Evolutionary conservation across 331 rosid genomes (phyloP).

Genomic region (Malus hybrid): DNA sequence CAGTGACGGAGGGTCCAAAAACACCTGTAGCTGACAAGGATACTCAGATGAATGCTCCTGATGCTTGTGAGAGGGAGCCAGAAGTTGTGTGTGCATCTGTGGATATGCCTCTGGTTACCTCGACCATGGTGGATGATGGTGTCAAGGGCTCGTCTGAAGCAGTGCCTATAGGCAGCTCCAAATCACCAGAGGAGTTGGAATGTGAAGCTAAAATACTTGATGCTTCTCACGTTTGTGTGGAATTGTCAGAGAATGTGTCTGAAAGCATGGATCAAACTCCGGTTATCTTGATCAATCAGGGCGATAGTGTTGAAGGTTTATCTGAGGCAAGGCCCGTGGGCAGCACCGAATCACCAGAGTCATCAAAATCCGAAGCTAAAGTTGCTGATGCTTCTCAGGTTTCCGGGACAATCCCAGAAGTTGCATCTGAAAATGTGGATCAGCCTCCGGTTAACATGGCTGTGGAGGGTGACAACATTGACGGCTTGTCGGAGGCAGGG

Average conservation of each 20-base stretch:
- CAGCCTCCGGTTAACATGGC: conserved; percentile 24
- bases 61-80: conserved; percentile 7
- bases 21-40: conserved; percentile 18
- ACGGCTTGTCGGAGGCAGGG: conserved; percentile 19
- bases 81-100: neutral
- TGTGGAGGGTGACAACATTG: conserved; percentile 17
- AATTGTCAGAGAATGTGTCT: neutral
- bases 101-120: conserved; percentile 14
- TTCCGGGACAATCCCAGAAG: conserved; percentile 14
- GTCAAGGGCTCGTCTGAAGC: conserved; percentile 23
- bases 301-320: neutral
- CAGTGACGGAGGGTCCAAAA: conserved; percentile 20
- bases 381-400: conserved; percentile 7
- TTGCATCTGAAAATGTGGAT: conserved; percentile 11
- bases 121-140: conserved; percentile 12
- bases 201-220: conserved; percentile 16
- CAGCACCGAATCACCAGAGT: neutral
- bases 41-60: conserved; percentile 12
- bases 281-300: neutral
- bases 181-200: neutral
- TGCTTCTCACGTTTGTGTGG: conserved; percentile 12
- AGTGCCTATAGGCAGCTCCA: neutral
- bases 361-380: conserved; percentile 21
- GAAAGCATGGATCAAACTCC: conserved; percentile 13
- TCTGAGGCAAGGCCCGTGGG: neutral